Conservation (phyloP, 2,329 filamentous ascomycete species). For the Teratosphaeria zuluensis region DNA sequence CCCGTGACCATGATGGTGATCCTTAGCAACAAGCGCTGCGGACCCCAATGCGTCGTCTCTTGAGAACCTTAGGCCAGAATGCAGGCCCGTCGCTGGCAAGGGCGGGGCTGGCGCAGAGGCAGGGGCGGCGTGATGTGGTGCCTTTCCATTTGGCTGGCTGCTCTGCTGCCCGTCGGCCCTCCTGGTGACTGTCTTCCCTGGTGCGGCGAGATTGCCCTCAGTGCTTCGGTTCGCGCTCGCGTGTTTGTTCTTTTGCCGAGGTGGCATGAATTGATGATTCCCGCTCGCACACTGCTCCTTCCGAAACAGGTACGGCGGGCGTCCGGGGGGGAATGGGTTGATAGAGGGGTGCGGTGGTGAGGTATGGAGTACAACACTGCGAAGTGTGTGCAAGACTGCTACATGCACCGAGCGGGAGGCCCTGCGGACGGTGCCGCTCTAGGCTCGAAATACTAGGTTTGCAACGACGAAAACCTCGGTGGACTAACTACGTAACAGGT, state of each 20-base stretch:
- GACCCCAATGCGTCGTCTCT: constrained; percentile 15
- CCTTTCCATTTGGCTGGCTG: constrained; percentile 29
- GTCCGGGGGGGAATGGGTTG: neutral
- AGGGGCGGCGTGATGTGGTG: constrained; percentile 9
- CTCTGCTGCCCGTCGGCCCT: constrained; percentile 36
- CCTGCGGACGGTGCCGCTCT: neutral
- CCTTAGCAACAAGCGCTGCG: constrained; percentile 6
- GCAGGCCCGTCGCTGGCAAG: constrained; percentile 29
- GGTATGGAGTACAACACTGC: neutral
- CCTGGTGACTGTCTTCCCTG: constrained; percentile 56
- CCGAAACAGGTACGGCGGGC: neutral
- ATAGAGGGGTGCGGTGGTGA: neutral
- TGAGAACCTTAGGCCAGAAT: constrained; percentile 27
- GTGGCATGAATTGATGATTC: constrained; percentile 34
- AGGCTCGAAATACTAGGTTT: neutral
- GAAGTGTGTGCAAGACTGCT: neutral
- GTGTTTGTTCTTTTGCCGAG: constrained; percentile 39
- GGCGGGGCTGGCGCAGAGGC: constrained; percentile 16
- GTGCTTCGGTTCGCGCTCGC: constrained; percentile 46
- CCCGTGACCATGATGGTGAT: constrained; percentile 18
- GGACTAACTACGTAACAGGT: neutral
- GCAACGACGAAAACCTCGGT: neutral
- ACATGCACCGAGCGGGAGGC: neutral
- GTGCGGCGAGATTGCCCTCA: constrained; percentile 78
- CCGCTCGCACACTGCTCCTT: constrained; percentile 5